Conservation (phyloP, 192 early-diverging fungal species). For the Umbelopsis sp. region DNA sequence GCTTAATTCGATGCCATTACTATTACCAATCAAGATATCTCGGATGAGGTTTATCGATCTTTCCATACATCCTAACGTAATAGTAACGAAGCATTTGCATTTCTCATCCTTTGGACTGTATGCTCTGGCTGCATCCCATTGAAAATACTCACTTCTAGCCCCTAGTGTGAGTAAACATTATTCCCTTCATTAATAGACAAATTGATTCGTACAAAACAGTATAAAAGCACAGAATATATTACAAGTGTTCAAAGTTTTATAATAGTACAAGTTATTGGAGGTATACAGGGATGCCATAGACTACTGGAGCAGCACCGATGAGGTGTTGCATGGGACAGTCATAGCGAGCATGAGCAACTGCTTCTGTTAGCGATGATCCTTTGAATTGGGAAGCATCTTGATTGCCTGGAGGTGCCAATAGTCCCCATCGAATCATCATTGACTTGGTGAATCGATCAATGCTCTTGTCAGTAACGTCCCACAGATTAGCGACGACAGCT, state of each 20-base stretch:
- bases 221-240: too few species aligned
- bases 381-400: slow-evolving; percentile 10
- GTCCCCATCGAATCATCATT: slow-evolving; percentile 74
- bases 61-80: too few species aligned
- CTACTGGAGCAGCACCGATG: slow-evolving; percentile 88
- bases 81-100: neutral
- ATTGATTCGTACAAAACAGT: too few species aligned
- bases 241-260: neutral
- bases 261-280: slow-evolving; percentile 19
- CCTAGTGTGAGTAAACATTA: neutral
- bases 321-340: slow-evolving; percentile 79
- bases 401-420: slow-evolving; percentile 37
- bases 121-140: too few species aligned
- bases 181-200: neutral
- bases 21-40: neutral
- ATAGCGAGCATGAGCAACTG: slow-evolving; percentile 69
- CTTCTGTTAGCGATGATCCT: slow-evolving; percentile 67
- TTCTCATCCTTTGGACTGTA: neutral
- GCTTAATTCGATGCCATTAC: neutral
- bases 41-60: too few species aligned
- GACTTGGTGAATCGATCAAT: slow-evolving; percentile 86
- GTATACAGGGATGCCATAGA: slow-evolving; percentile 84
- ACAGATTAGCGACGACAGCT: slow-evolving; percentile 89
- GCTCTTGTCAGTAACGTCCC: slow-evolving; percentile 98
- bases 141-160: too few species aligned